Conservation (phyloP, 2,329 filamentous ascomycete species). For the Penicillium sp. region DNA sequence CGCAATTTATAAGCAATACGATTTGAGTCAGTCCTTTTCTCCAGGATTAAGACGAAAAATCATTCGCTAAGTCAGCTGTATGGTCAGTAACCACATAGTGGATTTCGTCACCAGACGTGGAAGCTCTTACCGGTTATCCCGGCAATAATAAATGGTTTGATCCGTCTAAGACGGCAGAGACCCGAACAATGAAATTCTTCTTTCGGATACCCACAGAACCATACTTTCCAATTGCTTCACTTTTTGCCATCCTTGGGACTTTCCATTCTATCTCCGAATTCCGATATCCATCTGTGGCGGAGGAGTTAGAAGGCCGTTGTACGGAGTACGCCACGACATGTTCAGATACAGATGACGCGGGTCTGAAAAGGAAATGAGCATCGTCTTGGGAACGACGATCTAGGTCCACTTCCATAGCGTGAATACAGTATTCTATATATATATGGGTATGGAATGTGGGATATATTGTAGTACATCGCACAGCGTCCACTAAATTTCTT, state of each 20-base stretch:
- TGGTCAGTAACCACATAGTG: conserved; percentile 21
- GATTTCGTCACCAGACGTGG: conserved; percentile 26
- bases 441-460: no score
- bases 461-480: neutral
- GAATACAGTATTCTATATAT: conserved; percentile 12
- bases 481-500: no score
- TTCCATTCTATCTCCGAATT: neutral
- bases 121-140: conserved; percentile 23
- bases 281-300: neutral
- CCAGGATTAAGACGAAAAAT: conserved; percentile 15
- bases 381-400: conserved; percentile 26
- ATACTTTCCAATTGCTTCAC: neutral
- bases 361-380: conserved; percentile 21
- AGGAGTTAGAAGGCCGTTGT: neutral
- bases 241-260: neutral
- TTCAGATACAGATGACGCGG: conserved; percentile 22
- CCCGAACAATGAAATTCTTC: neutral
- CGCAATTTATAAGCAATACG: conserved; percentile 24
- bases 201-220: conserved; percentile 9
- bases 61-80: conserved; percentile 13
- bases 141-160: conserved; percentile 17
- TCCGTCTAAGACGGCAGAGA: conserved; percentile 14
- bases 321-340: conserved; percentile 1
- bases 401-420: conserved; percentile 21
- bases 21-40: conserved; percentile 10